Base-by-base conservation (phyloP, 257 asterid genomes). In the Petunia secreta region DNA sequence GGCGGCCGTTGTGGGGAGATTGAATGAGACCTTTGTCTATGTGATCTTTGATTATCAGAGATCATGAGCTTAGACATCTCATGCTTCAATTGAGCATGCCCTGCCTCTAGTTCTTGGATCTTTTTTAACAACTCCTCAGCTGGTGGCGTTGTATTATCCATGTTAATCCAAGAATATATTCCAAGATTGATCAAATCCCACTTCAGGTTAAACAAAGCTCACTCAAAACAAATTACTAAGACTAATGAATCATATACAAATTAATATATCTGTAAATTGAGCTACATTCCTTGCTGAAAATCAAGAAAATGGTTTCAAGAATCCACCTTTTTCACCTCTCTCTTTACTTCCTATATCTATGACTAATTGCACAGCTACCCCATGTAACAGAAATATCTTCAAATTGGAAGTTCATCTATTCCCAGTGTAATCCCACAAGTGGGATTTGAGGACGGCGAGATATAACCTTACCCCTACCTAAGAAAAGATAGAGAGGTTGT, bases 91-190 rank as follows among this genome's bases (percentile, higher is more conserved):
- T 86, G 94, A 2, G 91, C 94, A 85, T 93, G 98, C 6, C 97
- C 95, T 69, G 88, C 81, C 81, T 95, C 98, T 48, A 95, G 85
- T 63, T 93, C 97, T 37, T 87, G 87, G 69, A 95, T 95, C 93
- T 92, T 95, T 94, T 92, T 93, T 87, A 92, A 80, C 75, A 93
- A 88, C 88, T 89, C 97, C 92, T 95, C 98, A 52, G 97, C 87
- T 63, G 96, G 96, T n/a, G 94, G 78, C 36, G 36, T 50, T 73
- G 83, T 80, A 52, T 25, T 85, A 67, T 84, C 91, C 97, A 92
- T 92, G 76, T 67, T 64, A 79, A 54, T 25, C 40, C 66, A 60
- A 60, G 66, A 71, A 25, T 25, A 25, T 25, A 25, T 10, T 71
- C 50, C 77, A 73, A 73, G 62, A 73, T 73, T 50, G 44, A 50